A percentile compares a stretch with the other conserved stretches of the same genome.
phyloP scores from a whole-genome alignment of 106 monocot genomes.

The Dioscorea dumetorum region DNA sequence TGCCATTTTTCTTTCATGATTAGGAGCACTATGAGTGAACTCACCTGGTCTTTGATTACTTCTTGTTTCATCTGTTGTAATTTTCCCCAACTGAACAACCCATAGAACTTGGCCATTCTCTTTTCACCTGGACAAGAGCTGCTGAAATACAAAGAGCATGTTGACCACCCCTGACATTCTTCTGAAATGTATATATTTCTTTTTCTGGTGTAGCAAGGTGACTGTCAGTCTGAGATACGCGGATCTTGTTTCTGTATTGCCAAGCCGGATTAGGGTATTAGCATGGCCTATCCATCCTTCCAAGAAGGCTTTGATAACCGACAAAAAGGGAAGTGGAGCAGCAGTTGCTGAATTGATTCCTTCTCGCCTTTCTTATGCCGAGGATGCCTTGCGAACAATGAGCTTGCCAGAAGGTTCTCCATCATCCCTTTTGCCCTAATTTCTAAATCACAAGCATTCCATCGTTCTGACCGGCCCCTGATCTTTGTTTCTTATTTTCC shows the following conservation, averaged over 20 bases:
- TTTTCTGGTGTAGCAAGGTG: conserved; percentile 65
- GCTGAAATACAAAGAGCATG: too few species aligned
- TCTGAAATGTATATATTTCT: not conserved
- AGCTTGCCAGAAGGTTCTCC: conserved; percentile 86
- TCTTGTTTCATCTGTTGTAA: too few species aligned
- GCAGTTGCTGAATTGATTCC: conserved; percentile 43
- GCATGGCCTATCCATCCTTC: conserved; percentile 83
- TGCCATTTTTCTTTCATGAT: too few species aligned
- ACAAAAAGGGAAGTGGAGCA: conserved; percentile 24
- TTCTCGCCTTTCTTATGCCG: conserved; percentile 74
- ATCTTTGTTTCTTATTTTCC: not conserved
- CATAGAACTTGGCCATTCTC: too few species aligned
- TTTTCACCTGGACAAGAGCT: too few species aligned
- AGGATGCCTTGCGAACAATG: conserved; percentile 71
- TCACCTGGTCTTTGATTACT: too few species aligned
- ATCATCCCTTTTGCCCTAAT: not conserved
- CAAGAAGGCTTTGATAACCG: conserved; percentile 35
- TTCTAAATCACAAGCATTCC: not conserved
- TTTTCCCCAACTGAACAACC: too few species aligned
- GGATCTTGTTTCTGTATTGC: conserved; percentile 62
- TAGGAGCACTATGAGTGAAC: too few species aligned
- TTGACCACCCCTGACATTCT: too few species aligned
- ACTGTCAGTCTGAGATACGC: conserved; percentile 88
- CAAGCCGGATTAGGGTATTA: conserved; percentile 75
- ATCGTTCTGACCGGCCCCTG: not conserved